A percentile compares a stretch with the other conserved stretches of the same genome.
These are phyloP conservation scores for Russula abietina DNA, from an alignment of 768 basidiomycete species.

Conservation along the genomic window DNA sequence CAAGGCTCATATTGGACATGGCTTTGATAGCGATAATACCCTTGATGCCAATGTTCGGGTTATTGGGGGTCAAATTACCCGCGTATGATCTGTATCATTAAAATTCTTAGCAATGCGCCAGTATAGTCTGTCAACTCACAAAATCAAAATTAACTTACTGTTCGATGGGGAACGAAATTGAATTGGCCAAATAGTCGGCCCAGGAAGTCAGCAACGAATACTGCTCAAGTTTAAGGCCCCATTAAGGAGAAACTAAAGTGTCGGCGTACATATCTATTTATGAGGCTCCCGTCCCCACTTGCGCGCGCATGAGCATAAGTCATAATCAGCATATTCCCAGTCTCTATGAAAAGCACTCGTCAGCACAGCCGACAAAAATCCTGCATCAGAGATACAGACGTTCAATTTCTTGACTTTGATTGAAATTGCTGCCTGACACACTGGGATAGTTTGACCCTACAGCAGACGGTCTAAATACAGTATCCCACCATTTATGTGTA, in stretches of 20 bases:
- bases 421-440: constrained; percentile 4
- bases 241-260: not conserved
- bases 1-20: constrained; percentile 49
- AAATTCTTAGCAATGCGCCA: not conserved
- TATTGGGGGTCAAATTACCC: constrained; percentile 30
- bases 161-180: constrained; percentile 48
- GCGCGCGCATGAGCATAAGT: constrained; percentile 28
- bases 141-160: constrained; percentile 47
- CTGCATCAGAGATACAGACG: constrained; percentile 4
- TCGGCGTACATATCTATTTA: constrained; percentile 25
- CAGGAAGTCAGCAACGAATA: constrained; percentile 31
- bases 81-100: constrained; percentile 13
- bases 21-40: constrained; percentile 62
- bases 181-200: constrained; percentile 30
- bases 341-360: constrained; percentile 21
- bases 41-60: constrained; percentile 66
- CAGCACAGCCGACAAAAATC: not conserved
- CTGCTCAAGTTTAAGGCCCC: constrained; percentile 10
- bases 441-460: constrained; percentile 18
- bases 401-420: constrained; percentile 10
- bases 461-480: not conserved
- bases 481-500: not conserved
- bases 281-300: constrained; percentile 27
- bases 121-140: constrained; percentile 40
- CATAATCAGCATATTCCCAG: constrained; percentile 36